Percentiles rank a stretch among this genome's conserved stretches.
Conservation (phyloP, 176 grass and related monocot genomes). For the Paspalum vaginatum region DNA sequence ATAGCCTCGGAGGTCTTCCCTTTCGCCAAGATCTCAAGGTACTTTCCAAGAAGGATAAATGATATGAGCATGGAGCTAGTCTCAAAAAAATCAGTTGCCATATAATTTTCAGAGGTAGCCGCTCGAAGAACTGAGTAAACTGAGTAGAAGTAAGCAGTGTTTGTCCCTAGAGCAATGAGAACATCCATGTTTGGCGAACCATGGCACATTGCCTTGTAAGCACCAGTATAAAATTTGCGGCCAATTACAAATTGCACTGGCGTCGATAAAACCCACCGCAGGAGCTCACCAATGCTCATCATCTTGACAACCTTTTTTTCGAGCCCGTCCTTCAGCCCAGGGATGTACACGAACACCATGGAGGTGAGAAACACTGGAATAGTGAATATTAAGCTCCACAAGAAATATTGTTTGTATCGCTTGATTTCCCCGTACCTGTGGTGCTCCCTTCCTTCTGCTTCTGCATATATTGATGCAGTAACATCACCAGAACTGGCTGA, state of each 20-base stretch:
- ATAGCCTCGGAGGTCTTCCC: conserved; percentile 97
- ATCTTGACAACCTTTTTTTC: conserved; percentile 78
- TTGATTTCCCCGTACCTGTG: conserved; percentile 78
- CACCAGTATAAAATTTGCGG: conserved; percentile 77
- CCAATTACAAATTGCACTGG: conserved; percentile 97
- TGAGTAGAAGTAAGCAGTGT: conserved; percentile 92
- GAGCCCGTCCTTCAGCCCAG: conserved; percentile 53
- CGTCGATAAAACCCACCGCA: conserved; percentile 87
- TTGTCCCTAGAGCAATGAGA: conserved; percentile 94
- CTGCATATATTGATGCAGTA: conserved; percentile 75
- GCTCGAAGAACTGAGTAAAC: conserved; percentile 82
- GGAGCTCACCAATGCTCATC: conserved; percentile 78
- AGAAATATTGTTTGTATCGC: conserved; percentile 76
- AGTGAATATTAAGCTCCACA: conserved; percentile 91
- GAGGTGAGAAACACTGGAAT: conserved; percentile 92
- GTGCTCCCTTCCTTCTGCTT: conserved; percentile 75
- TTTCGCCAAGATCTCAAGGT: conserved; percentile 97
- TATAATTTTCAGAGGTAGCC: conserved; percentile 69
- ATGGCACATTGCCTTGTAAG: conserved; percentile 76
- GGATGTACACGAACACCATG: conserved; percentile 97
- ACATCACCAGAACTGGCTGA: conserved; percentile 64
- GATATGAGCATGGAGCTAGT: conserved; percentile 99
- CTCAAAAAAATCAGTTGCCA: conserved; percentile 92
- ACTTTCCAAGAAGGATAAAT: conserved; percentile 95
- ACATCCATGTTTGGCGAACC: conserved; percentile 96